Evolutionary conservation across 2,329 filamentous ascomycete species (phyloP).

Genomic region (Moelleriella libera): DNA sequence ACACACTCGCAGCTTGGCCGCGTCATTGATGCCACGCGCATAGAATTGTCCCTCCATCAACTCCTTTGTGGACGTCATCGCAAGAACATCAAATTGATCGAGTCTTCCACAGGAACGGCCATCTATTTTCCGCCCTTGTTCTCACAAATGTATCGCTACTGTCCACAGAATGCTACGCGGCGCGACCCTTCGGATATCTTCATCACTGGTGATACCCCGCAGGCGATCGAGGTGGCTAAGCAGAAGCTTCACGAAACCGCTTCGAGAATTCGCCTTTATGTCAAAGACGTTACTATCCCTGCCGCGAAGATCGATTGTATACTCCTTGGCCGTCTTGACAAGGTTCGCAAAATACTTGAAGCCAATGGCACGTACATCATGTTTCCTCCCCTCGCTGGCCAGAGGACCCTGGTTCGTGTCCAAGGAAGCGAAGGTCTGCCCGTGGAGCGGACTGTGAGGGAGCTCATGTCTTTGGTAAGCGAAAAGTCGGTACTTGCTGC

Average conservation of each 20-base stretch:
- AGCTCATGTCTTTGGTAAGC: constrained; percentile 84
- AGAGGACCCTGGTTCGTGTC: constrained; percentile 72
- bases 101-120: constrained; percentile 86
- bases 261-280: constrained; percentile 63
- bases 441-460: constrained; percentile 85
- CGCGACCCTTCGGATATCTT: constrained; percentile 84
- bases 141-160: constrained; percentile 81
- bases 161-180: constrained; percentile 64
- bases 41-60: constrained; percentile 80
- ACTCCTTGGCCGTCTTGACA: constrained; percentile 78
- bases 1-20: constrained; percentile 43
- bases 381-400: constrained; percentile 76
- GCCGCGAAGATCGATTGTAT: constrained; percentile 92
- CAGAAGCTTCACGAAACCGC: constrained; percentile 81
- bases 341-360: constrained; percentile 96
- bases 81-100: constrained; percentile 96
- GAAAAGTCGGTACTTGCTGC: constrained; percentile 2
- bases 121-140: constrained; percentile 98
- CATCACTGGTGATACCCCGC: constrained; percentile 79
- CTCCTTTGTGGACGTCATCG: constrained; percentile 84
- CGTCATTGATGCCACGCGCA: constrained; percentile 62
- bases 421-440: constrained; percentile 89
- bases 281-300: constrained; percentile 86
- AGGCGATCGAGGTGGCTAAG: constrained; percentile 79
- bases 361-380: constrained; percentile 91